These are phyloP conservation scores for Starmerella bombi DNA, from an alignment of 805 yeast genomes.

Conservation along the genomic window DNA sequence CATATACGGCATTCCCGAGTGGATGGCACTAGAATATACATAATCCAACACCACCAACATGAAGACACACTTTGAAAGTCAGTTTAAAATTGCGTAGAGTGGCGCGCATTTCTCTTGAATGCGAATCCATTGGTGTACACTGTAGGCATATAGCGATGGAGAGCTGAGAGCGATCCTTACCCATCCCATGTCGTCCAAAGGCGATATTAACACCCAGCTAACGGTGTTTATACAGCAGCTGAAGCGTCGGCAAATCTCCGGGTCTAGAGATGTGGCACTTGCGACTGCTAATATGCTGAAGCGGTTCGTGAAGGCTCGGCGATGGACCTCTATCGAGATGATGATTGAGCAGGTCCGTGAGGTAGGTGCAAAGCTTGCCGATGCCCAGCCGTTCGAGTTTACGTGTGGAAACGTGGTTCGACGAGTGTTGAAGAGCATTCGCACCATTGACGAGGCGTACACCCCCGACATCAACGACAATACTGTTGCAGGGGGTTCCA, in stretches of 20 bases:
- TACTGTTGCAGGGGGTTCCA: not conserved
- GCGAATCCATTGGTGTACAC: too few species aligned
- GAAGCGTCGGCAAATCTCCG: constrained; percentile 72
- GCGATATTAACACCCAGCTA: constrained; percentile 26
- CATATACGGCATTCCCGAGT: too few species aligned
- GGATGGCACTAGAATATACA: too few species aligned
- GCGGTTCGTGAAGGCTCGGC: constrained; percentile 75
- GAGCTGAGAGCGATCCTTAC: too few species aligned
- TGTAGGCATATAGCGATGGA: too few species aligned
- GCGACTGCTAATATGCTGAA: constrained; percentile 77
- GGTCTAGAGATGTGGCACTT: constrained; percentile 70
- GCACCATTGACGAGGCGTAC: constrained; percentile 63
- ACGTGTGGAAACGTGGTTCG: constrained; percentile 84
- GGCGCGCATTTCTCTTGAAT: too few species aligned
- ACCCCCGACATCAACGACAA: not conserved
- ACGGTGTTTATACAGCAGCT: constrained; percentile 31
- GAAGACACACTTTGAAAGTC: too few species aligned
- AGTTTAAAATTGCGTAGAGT: too few species aligned
- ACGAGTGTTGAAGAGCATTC: constrained; percentile 68
- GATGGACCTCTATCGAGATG: constrained; percentile 72
- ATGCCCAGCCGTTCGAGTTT: constrained; percentile 81
- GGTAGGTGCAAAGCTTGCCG: constrained; percentile 51
- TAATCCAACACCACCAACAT: too few species aligned
- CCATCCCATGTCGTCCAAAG: constrained; percentile 20
- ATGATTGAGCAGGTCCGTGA: constrained; percentile 57